Percentiles rank a stretch among this genome's conserved stretches.
Evolutionary conservation across 2,329 filamentous ascomycete species (phyloP).

Genomic region (Epichloe amarillans): DNA sequence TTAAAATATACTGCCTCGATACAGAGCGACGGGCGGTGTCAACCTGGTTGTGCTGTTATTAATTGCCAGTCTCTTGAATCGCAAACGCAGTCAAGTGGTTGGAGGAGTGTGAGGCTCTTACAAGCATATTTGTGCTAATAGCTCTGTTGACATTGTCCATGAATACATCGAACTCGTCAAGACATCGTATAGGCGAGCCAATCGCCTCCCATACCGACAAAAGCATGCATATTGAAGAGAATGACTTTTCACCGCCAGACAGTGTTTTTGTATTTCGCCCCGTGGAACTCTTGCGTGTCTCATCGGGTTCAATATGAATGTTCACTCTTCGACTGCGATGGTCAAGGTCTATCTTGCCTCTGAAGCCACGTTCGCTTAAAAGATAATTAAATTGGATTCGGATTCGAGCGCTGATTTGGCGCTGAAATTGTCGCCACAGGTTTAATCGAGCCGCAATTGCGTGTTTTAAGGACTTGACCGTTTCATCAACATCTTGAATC

Average conservation of each 20-base stretch:
- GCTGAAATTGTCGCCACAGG: slow-evolving; percentile 72
- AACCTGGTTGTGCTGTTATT: slow-evolving; percentile 40
- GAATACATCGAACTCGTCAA: slow-evolving; percentile 98
- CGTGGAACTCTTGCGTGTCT: slow-evolving; percentile 52
- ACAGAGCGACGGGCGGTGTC: slow-evolving; percentile 71
- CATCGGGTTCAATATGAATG: slow-evolving; percentile 59
- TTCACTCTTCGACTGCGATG: slow-evolving; percentile 63
- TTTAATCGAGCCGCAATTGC: slow-evolving; percentile 56
- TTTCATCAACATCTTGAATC: slow-evolving; percentile 26
- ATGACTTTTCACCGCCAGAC: slow-evolving; percentile 94
- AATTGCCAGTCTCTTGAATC: not conserved
- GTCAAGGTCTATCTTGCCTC: slow-evolving; percentile 67
- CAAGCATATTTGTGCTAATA: slow-evolving; percentile 87
- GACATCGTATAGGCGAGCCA: slow-evolving; percentile 83
- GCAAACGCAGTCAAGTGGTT: not conserved
- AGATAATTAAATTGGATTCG: slow-evolving; percentile 79
- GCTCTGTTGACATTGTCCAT: slow-evolving; percentile 97
- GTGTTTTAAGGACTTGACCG: slow-evolving; percentile 33
- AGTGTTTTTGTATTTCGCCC: slow-evolving; percentile 83
- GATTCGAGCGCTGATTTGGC: slow-evolving; percentile 72
- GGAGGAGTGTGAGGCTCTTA: slow-evolving; percentile 29
- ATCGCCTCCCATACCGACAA: slow-evolving; percentile 96
- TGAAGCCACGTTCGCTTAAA: slow-evolving; percentile 77
- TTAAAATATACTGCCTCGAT: slow-evolving; percentile 90
- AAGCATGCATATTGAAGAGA: slow-evolving; percentile 88